Evolutionary conservation across 1,139 yeast species (phyloP).

Genomic region (Eremothecium gossypii): DNA sequence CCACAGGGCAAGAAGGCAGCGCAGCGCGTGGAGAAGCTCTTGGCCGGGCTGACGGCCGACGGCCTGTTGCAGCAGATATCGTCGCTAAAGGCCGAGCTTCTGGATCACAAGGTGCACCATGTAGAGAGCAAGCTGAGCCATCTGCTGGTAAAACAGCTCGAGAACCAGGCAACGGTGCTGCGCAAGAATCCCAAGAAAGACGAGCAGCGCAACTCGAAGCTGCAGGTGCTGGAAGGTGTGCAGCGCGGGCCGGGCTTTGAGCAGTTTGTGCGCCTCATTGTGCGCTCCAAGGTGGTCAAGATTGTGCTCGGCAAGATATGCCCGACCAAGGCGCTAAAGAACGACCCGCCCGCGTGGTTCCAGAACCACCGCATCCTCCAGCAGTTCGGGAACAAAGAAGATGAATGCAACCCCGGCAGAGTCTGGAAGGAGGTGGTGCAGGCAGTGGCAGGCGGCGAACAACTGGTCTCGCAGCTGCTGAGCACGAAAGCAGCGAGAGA

Average conservation of each 20-base stretch:
- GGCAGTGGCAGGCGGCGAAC: slow-evolving; percentile 34
- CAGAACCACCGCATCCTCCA: slow-evolving; percentile 17
- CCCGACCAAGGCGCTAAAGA: slow-evolving; percentile 17
- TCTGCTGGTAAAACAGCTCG: slow-evolving; percentile 30
- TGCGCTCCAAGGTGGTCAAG: slow-evolving; percentile 30
- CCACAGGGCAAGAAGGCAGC: slow-evolving; percentile 39
- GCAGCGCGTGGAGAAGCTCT: slow-evolving; percentile 32
- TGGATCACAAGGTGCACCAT: slow-evolving; percentile 44
- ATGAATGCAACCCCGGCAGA: slow-evolving; percentile 37
- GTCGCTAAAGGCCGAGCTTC: slow-evolving; percentile 39
- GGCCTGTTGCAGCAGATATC: slow-evolving; percentile 39
- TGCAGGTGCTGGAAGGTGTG: slow-evolving; percentile 11
- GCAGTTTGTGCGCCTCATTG: slow-evolving; percentile 20
- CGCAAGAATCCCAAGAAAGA: slow-evolving; percentile 20
- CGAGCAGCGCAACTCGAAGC: slow-evolving; percentile 8
- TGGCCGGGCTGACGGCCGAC: slow-evolving; percentile 32
- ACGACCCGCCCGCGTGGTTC: slow-evolving; percentile 29
- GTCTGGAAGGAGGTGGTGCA: slow-evolving; percentile 42
- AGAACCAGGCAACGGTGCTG: slow-evolving; percentile 26
- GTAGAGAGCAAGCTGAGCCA: slow-evolving; percentile 37
- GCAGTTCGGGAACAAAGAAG: slow-evolving; percentile 22
- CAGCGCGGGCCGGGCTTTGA: slow-evolving; percentile 15
- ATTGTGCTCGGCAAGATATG: slow-evolving; percentile 15
- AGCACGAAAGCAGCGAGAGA: slow-evolving; percentile 46
- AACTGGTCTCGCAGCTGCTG: slow-evolving; percentile 42